These are phyloP conservation scores for Trichomonascus vanleenenianus DNA, from an alignment of 805 yeast species.

Conservation along the genomic window DNA sequence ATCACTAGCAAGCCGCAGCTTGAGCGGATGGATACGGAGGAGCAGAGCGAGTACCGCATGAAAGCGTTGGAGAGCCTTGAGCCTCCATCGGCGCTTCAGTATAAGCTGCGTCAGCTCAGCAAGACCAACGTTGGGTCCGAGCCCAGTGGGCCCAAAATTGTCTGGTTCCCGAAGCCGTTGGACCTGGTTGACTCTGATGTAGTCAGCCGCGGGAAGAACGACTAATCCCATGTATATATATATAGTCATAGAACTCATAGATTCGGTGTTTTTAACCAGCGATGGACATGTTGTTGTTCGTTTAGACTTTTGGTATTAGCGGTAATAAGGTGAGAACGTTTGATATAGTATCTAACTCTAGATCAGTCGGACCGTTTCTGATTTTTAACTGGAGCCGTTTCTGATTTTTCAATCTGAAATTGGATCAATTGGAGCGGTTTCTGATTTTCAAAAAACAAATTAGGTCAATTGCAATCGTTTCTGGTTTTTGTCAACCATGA, in stretches of 20 bases:
- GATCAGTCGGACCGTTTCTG: too few species aligned
- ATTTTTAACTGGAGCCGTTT: too few species aligned
- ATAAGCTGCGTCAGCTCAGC: slow-evolving; percentile 25
- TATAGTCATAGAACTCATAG: background rate
- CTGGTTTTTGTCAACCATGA: too few species aligned
- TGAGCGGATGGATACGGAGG: slow-evolving; percentile 17
- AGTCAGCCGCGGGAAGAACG: background rate
- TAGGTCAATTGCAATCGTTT: too few species aligned
- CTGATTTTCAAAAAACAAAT: too few species aligned
- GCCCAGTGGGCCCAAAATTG: slow-evolving; percentile 1
- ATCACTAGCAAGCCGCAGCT: slow-evolving; percentile 22
- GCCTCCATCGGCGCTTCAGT: slow-evolving; percentile 22
- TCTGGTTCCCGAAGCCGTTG: slow-evolving; percentile 14
- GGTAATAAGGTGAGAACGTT: too few species aligned
- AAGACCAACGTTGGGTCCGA: background rate
- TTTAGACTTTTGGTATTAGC: too few species aligned
- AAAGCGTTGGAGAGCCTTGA: slow-evolving; percentile 20
- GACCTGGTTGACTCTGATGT: background rate
- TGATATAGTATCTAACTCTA: too few species aligned
- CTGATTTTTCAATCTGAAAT: too few species aligned
- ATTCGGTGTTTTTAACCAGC: too few species aligned
- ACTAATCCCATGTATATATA: background rate
- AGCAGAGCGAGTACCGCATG: slow-evolving; percentile 19
- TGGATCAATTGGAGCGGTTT: too few species aligned
- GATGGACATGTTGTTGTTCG: too few species aligned